phyloP scores from a whole-genome alignment of 176 grass and related monocot species.

The Olyra latifolia region DNA sequence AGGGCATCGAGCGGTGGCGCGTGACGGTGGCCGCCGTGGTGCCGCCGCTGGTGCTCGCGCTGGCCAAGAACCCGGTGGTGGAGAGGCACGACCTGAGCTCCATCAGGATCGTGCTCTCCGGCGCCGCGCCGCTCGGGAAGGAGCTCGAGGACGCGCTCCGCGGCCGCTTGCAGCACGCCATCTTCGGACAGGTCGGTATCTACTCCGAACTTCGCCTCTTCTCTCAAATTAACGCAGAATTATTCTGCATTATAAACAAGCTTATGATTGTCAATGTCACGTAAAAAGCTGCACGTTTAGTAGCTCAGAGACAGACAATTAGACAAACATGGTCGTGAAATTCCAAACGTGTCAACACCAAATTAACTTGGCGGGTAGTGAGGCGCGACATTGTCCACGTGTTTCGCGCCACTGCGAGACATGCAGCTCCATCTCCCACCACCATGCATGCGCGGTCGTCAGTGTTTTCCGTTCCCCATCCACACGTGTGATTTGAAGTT shows the following conservation, averaged over 20 bases:
- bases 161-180: constrained; percentile 64
- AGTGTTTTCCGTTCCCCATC: no score
- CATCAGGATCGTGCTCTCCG: constrained; percentile 77
- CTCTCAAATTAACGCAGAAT: not conserved
- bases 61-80: constrained; percentile 68
- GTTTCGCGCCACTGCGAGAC: not conserved
- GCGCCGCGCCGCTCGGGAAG: constrained; percentile 87
- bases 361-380: no score
- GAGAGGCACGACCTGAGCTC: constrained; percentile 77
- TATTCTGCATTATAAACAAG: no score
- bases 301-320: no score
- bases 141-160: constrained; percentile 74
- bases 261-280: no score
- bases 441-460: not conserved
- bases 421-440: not conserved
- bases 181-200: constrained; percentile 71
- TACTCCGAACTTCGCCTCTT: not conserved
- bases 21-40: constrained; percentile 76
- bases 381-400: not conserved
- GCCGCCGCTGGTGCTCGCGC: constrained; percentile 81
- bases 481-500: no score
- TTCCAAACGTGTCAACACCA: no score
- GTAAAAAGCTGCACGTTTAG: no score
- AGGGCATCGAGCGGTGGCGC: constrained; percentile 65
- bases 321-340: no score